phyloP scores from a whole-genome alignment of 2,329 filamentous ascomycete genomes.

The Phyllosticta capitalensis region DNA sequence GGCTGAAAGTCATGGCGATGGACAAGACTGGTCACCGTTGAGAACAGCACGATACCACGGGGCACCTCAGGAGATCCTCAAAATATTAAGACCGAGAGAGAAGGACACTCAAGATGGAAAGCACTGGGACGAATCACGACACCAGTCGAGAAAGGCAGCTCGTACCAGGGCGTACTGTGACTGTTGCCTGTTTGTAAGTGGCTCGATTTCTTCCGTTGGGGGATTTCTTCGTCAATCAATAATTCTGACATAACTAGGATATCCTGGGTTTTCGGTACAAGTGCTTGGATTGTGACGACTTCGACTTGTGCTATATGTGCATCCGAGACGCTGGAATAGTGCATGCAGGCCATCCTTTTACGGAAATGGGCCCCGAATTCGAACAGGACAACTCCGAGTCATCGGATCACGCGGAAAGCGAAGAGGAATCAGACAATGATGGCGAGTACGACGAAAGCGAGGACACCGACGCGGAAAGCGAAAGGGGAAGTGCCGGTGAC shows the following conservation, averaged over 20 bases:
- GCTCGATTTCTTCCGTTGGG: background rate
- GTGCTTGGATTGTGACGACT: constrained; percentile 5
- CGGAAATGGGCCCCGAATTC: background rate
- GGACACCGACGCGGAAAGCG: too few relatives aligned
- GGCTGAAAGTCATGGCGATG: background rate
- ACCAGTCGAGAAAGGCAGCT: background rate
- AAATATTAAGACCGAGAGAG: background rate
- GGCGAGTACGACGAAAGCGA: background rate
- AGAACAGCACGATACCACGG: background rate
- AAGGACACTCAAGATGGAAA: background rate
- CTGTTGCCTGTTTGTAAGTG: background rate
- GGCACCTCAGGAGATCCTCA: background rate
- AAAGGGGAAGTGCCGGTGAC: too few relatives aligned
- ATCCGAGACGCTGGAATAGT: background rate
- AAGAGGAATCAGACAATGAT: background rate
- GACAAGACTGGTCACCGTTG: background rate
- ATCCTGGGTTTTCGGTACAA: background rate
- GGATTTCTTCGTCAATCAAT: too few relatives aligned
- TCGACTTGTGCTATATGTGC: constrained; percentile 10
- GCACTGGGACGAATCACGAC: background rate
- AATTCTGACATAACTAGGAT: background rate
- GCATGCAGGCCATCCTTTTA: background rate
- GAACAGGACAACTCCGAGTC: background rate
- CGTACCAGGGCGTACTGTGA: background rate
- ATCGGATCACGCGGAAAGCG: too few relatives aligned